Evolutionary conservation across 169 alveolate species (phyloP).

Genomic region (Eimeria maxima): DNA sequence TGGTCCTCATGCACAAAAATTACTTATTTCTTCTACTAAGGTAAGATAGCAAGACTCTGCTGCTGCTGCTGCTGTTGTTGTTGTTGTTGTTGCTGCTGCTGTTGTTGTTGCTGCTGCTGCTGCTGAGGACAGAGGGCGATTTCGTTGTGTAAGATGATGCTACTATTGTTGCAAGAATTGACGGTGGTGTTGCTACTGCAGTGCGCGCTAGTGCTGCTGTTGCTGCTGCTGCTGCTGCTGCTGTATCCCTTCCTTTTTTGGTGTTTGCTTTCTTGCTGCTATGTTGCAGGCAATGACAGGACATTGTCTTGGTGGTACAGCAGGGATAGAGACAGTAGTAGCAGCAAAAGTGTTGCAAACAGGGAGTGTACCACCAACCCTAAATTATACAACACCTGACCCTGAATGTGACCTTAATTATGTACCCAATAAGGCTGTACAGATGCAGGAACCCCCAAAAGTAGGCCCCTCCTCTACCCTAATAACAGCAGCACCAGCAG

Average conservation of each 20-base stretch:
- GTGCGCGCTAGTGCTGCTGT: not conserved
- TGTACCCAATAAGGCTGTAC: conserved; percentile 87
- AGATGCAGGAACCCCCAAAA: not conserved
- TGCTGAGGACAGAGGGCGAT: too few relatives aligned
- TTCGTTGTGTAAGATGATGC: too few relatives aligned
- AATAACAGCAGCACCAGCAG: not conserved
- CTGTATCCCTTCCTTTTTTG: not conserved
- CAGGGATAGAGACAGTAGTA: conserved; percentile 88
- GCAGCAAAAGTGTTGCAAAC: conserved; percentile 88
- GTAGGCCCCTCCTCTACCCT: not conserved
- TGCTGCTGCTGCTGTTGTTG: not conserved
- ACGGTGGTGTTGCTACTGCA: conserved; percentile 13
- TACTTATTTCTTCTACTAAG: not conserved
- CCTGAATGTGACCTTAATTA: conserved; percentile 88
- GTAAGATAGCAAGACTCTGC: not conserved
- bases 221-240: not conserved
- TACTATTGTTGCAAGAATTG: too few relatives aligned
- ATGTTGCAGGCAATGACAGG: conserved; percentile 88
- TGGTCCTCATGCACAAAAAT: too few relatives aligned
- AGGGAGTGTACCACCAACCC: conserved; percentile 88
- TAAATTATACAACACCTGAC: conserved; percentile 87
- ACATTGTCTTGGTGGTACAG: conserved; percentile 90
- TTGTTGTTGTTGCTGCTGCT: not conserved
- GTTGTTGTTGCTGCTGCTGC: too few relatives aligned
- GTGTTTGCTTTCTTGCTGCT: not conserved